A percentile compares a stretch with the other conserved stretches of the same genome.
Conservation (phyloP, 2,329 filamentous ascomycete species). For the Calonectria hongkongensis region DNA sequence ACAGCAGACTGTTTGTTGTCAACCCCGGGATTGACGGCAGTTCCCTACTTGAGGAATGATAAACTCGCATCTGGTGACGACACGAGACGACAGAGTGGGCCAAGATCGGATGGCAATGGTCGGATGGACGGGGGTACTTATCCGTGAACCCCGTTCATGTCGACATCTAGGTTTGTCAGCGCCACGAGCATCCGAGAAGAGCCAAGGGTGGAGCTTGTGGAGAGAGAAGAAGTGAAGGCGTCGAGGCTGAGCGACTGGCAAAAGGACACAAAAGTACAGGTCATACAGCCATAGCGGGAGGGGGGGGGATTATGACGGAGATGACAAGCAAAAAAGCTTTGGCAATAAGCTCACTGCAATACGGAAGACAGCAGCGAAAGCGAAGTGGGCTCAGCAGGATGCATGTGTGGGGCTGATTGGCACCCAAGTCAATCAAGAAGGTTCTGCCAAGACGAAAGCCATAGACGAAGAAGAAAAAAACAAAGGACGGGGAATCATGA, state of each 20-base stretch:
- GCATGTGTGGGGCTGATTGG: not conserved
- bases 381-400: not conserved
- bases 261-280: not conserved
- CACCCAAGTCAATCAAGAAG: constrained; percentile 13
- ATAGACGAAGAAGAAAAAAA: not conserved
- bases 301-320: constrained; percentile 1
- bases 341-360: constrained; percentile 23
- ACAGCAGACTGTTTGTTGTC: not conserved
- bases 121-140: constrained; percentile 7
- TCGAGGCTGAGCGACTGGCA: constrained; percentile 8
- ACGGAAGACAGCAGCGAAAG: not conserved
- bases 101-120: constrained; percentile 11
- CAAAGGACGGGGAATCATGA: constrained; percentile 3
- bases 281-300: constrained; percentile 8
- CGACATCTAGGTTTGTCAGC: constrained; percentile 15
- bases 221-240: not conserved
- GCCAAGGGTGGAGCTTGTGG: constrained; percentile 12
- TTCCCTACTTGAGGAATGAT: not conserved
- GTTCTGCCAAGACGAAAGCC: constrained; percentile 7
- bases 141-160: constrained; percentile 18
- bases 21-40: not conserved
- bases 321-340: not conserved
- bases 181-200: constrained; percentile 17
- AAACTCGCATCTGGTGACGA: constrained; percentile 26
- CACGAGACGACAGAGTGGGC: constrained; percentile 22